phyloP scores from a whole-genome alignment of 1,284 basidiomycete species.

The Rhodotorula sp. region DNA sequence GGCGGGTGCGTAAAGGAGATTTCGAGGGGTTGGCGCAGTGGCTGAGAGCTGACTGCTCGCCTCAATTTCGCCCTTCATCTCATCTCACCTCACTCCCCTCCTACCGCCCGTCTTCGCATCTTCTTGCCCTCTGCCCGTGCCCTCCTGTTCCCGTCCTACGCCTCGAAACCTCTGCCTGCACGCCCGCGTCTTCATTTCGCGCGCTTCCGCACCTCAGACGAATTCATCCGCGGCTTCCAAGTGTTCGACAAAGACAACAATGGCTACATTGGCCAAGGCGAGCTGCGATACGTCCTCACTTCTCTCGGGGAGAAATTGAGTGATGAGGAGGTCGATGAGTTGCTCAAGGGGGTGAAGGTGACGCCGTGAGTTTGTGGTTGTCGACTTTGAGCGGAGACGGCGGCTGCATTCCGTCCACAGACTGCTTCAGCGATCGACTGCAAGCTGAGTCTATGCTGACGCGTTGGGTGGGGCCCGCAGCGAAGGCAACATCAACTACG shows the following conservation, averaged over 20 bases:
- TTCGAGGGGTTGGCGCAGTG: no score
- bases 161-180: no score
- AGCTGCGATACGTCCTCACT: constrained; percentile 89
- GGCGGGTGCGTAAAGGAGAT: constrained; percentile 59
- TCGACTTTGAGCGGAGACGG: no score
- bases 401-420: no score
- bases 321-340: constrained; percentile 96
- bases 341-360: constrained; percentile 89
- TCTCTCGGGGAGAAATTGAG: constrained; percentile 96
- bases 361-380: constrained; percentile 61
- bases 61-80: not conserved
- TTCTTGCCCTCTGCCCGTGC: not conserved
- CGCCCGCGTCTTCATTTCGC: no score
- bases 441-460: not conserved
- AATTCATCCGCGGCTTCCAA: constrained; percentile 98
- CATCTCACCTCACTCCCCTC: no score
- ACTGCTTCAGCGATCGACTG: no score
- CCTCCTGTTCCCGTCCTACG: not conserved
- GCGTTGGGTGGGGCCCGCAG: constrained; percentile 51
- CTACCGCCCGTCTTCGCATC: not conserved
- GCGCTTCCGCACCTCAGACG: constrained; percentile 64
- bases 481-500: constrained; percentile 96
- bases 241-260: constrained; percentile 99
- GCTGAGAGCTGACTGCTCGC: no score
- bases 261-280: constrained; percentile 89